phyloP scores from a whole-genome alignment of 352 stramenopile genomes.

The Globisporangium uncinulatum region DNA sequence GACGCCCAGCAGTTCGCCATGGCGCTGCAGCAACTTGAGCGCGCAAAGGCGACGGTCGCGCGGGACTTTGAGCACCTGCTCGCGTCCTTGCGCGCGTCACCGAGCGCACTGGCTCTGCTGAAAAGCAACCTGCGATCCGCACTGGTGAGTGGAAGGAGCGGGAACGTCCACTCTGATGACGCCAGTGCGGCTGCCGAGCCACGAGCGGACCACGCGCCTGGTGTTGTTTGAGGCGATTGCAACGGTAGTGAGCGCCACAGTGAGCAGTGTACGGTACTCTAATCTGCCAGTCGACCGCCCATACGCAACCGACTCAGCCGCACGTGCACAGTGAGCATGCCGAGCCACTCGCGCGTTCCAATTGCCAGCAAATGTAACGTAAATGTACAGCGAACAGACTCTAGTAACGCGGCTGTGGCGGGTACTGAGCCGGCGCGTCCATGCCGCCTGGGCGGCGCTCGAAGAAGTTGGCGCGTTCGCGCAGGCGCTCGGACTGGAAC shows the following conservation, averaged over 20 bases:
- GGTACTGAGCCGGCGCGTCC: constrained; percentile 8
- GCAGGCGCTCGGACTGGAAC: constrained; percentile 59
- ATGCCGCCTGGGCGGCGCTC: constrained; percentile 20
- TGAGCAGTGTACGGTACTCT: too few relatives aligned
- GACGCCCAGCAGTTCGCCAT: background rate
- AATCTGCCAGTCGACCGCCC: too few relatives aligned
- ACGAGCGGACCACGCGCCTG: too few relatives aligned
- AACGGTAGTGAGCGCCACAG: too few relatives aligned
- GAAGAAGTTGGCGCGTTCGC: constrained; percentile 33
- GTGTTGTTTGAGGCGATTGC: too few relatives aligned
- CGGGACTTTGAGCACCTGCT: background rate
- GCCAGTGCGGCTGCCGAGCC: too few relatives aligned
- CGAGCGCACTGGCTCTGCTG: too few relatives aligned
- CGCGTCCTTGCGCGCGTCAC: background rate
- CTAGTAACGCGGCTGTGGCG: constrained; percentile 20
- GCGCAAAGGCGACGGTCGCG: background rate
- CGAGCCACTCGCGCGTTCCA: background rate
- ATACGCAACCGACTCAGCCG: too few relatives aligned
- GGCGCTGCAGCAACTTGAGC: background rate
- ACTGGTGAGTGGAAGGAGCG: too few relatives aligned
- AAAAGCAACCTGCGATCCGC: too few relatives aligned
- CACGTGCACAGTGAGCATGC: too few relatives aligned
- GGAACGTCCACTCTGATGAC: too few relatives aligned
- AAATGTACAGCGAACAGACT: background rate
- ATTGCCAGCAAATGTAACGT: background rate